phyloP scores from a whole-genome alignment of 768 basidiomycete species.

The Mycena epipterygia region DNA sequence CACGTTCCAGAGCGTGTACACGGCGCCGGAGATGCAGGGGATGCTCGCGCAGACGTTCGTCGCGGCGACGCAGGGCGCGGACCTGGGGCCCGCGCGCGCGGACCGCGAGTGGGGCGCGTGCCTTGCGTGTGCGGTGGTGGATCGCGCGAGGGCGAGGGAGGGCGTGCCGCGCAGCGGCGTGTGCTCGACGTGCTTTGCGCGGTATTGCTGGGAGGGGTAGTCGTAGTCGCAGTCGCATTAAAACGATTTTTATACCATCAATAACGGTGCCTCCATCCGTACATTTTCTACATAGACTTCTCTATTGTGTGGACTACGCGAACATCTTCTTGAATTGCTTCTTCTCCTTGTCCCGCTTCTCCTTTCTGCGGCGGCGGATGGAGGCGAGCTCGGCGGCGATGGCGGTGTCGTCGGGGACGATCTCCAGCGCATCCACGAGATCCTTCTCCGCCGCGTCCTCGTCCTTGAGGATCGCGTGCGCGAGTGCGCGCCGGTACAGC shows the following conservation, averaged over 20 bases:
- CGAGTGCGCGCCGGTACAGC: constrained; percentile 89
- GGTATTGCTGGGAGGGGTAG: constrained; percentile 55
- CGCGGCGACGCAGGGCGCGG: constrained; percentile 59
- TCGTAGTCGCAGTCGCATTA: too few species aligned
- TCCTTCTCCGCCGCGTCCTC: too few species aligned
- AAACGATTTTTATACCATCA: too few species aligned
- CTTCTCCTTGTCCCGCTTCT: constrained; percentile 83
- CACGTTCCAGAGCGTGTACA: constrained; percentile 55
- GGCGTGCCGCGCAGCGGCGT: constrained; percentile 43
- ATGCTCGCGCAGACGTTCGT: constrained; percentile 62
- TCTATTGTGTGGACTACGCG: too few species aligned
- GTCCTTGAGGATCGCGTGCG: constrained; percentile 74
- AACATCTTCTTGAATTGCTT: constrained; percentile 93
- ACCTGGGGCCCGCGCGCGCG: constrained; percentile 40
- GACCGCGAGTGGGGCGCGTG: constrained; percentile 63
- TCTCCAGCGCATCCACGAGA: constrained; percentile 72
- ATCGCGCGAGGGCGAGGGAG: constrained; percentile 54
- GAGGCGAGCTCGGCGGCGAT: constrained; percentile 80
- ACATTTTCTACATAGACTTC: too few species aligned
- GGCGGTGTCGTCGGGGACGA: constrained; percentile 83
- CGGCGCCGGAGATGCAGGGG: constrained; percentile 50
- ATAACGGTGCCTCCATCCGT: too few species aligned
- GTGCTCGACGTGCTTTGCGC: constrained; percentile 45
- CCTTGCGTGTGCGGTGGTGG: constrained; percentile 65
- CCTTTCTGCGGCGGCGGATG: constrained; percentile 79